Evolutionary conservation across 2,329 filamentous ascomycete species (phyloP), one percentile per base, ranked within the genome.

Genomic region (Chrysosporium queenslandicum): DNA sequence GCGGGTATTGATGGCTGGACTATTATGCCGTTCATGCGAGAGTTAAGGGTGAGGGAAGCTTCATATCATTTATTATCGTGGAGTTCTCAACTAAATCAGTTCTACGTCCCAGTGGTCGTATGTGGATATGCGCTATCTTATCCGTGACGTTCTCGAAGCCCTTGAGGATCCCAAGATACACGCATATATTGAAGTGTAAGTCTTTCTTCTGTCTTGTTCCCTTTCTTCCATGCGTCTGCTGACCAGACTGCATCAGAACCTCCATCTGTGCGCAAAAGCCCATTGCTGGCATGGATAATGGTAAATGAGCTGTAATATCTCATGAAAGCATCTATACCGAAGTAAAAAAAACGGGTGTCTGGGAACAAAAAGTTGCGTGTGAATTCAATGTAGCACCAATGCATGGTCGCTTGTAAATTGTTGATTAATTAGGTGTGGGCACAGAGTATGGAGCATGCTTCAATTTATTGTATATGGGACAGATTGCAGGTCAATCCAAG

Each of bases 11-110:
- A 54, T 30, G 52, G 52, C 8, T 54, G 52, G 52, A 43, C 41
- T 7, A 46, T 50, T 4, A 49, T 49, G 29, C 47, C 52, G 2
- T 42, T 49, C 18, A 54, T 49, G 37, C 39, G 52, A 48, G 40
- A 45, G 14, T n/a, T 54, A n/a, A 49, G 52, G 25, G 52, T 54
- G 43, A 50, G 40, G n/a, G n/a, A n/a, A n/a, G n/a, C n/a, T n/a
- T 40, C 21, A 30, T 30, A 16, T 16, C 12, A 34, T 27, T 23
- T 25, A 25, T 20, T 18, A 39, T 23, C 2, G 27, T 23, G 3
- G 18, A n/a, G 20, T 14, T n/a, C 14, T 25, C 18, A 7, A 11
- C 29, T 41, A 23, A 50, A 20, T n/a, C 12, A 4, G 29, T 11
- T 8, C 1, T 34, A 1, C n/a, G 5, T 30, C 25, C 25, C 20